Base-by-base conservation (phyloP, 2,329 filamentous ascomycete genomes). In the Rhynchosporium secalis region DNA sequence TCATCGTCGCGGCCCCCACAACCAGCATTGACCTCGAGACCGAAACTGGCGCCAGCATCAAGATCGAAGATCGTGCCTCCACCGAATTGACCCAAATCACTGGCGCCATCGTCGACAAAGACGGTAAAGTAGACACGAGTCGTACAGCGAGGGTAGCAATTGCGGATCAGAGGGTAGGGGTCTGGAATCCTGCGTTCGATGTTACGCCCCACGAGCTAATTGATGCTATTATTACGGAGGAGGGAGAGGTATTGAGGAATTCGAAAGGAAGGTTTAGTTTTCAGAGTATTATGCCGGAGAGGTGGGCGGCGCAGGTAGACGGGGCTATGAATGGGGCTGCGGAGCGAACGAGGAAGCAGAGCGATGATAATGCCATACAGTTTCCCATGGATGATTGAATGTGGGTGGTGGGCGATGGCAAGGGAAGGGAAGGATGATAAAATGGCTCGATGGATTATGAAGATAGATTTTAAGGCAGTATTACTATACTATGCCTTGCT, bases 101-200 rank as follows among this genome's bases (percentile, higher is more conserved):
- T 62, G 94, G 94, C 1, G 91, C 91, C 1, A 80, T 89, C 13
- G 85, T 90, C 15, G 78, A 81, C 45, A 76, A 83, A 1, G 84
- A 88, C 45, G 87, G 87, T 0, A 82, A 78, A 4, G 79, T 94
- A 0, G 85, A 92, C 68, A 76, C 86, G 28, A 80, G 77, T 54
- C 80, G 80, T 56, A 86, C 86, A 20, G 88, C 88, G 61, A 86
- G 88, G 12, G 85, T 98, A 38, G 91, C 90, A 47, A 94, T 91
- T 57, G 94, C 94, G 0, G 83, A 88, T 66, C 79, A 83, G 72
- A 86, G 86, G 1, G 92, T 98, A 65, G 80, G 84, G 46, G 92
- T 98, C 8, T 99, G 95, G 93, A 99, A 99, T 75, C 95, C 95
- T 38, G 90, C 92, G 0, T 99, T 99, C 74, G 95, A 99, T 73